Evolutionary conservation across 2,329 filamentous ascomycete genomes (phyloP).

Genomic region (Tolypocladium amazonense): DNA sequence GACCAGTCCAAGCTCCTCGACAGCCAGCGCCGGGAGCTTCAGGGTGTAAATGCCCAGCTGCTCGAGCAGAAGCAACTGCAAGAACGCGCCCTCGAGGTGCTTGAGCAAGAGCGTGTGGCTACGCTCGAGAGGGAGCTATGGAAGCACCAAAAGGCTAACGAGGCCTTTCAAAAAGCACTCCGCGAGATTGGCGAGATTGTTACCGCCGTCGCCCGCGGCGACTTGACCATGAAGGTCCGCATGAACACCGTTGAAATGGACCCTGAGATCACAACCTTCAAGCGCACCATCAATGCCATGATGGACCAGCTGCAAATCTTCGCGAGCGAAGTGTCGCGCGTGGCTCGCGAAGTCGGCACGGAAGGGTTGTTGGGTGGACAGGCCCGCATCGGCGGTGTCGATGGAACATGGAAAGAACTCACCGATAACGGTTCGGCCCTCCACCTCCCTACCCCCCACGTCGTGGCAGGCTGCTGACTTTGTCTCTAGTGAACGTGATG

Average conservation of each 20-base stretch:
- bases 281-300: slow-evolving; percentile 97
- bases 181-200: slow-evolving; percentile 96
- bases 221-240: slow-evolving; percentile 91
- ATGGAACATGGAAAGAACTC: slow-evolving; percentile 95
- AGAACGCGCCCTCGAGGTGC: slow-evolving; percentile 68
- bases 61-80: slow-evolving; percentile 78
- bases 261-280: slow-evolving; percentile 95
- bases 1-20: slow-evolving; percentile 89
- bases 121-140: slow-evolving; percentile 85
- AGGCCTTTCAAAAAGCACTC: slow-evolving; percentile 95
- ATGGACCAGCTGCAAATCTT: slow-evolving; percentile 97
- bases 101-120: slow-evolving; percentile 80
- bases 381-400: slow-evolving; percentile 85
- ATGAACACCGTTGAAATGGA: slow-evolving; percentile 97
- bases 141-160: slow-evolving; percentile 96
- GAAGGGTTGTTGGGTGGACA: slow-evolving; percentile 91
- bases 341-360: slow-evolving; percentile 91
- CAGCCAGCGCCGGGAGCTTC: slow-evolving; percentile 76
- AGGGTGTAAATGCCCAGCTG: slow-evolving; percentile 75
- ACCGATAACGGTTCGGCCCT: slow-evolving; percentile 63
- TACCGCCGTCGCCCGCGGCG: slow-evolving; percentile 88
- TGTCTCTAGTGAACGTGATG: slow-evolving; percentile 61
- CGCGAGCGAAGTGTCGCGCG: slow-evolving; percentile 87
- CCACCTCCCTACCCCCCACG: background rate
- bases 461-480: slow-evolving; percentile 9